A percentile compares a stretch with the other conserved stretches of the same genome.
Conservation (phyloP, 2,329 filamentous ascomycete genomes). For the Bipolaris gigantea region DNA sequence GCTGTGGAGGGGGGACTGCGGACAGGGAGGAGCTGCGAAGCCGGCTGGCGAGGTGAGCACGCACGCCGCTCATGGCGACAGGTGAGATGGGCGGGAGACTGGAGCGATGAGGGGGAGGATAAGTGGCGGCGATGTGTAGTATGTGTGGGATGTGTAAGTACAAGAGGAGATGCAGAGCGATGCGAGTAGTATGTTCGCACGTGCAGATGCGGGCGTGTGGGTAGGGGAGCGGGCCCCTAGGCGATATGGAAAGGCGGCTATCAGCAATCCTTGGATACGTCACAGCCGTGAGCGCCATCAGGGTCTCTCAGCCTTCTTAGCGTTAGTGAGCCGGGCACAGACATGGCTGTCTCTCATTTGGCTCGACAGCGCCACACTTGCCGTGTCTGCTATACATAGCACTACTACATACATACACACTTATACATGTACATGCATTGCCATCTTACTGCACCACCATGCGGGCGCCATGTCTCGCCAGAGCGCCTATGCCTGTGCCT, state of each 20-base stretch:
- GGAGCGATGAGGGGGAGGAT: background rate
- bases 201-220: constrained; percentile 11
- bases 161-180: background rate
- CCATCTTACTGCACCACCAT: constrained; percentile 2
- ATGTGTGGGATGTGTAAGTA: background rate
- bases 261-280: constrained; percentile 22
- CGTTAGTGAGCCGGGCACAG: constrained; percentile 8
- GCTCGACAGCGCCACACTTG: background rate
- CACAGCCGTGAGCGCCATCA: constrained; percentile 12
- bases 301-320: constrained; percentile 10
- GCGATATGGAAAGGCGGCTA: constrained; percentile 13
- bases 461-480: background rate
- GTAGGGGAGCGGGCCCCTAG: constrained; percentile 5
- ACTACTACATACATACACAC: background rate
- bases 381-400: background rate
- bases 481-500: background rate
- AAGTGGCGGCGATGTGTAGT: background rate
- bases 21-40: constrained; percentile 51
- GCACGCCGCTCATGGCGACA: constrained; percentile 42
- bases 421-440: background rate
- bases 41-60: constrained; percentile 43
- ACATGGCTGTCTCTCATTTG: constrained; percentile 21
- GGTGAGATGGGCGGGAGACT: background rate
- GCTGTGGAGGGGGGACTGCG: constrained; percentile 50
- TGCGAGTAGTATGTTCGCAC: constrained; percentile 12